Evolutionary conservation across 106 monocot genomes (phyloP).

Genomic region (Vanilla planifolia): DNA sequence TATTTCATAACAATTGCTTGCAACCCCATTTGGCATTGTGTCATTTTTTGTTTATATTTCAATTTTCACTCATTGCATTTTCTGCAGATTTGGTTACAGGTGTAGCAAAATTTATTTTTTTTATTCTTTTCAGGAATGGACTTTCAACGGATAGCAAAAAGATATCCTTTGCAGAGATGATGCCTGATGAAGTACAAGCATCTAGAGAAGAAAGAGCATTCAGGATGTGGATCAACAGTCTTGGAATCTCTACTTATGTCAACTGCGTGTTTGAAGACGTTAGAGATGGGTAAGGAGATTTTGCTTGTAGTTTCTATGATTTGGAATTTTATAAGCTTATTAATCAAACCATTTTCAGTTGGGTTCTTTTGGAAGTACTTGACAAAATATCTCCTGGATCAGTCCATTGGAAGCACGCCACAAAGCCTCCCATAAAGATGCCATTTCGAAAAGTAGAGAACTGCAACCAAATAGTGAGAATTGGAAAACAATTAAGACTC

Average conservation of each 20-base stretch:
- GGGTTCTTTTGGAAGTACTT: constrained; percentile 95
- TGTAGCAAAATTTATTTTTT: not conserved
- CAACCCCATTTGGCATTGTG: not conserved
- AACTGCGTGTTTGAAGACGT: constrained; percentile 49
- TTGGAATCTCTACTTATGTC: constrained; percentile 37
- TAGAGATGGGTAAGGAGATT: constrained; percentile 31
- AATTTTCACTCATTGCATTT: not conserved
- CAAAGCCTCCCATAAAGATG: constrained; percentile 96
- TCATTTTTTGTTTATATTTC: not conserved
- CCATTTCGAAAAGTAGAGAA: constrained; percentile 97
- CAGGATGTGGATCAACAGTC: constrained; percentile 49
- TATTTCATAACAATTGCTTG: not conserved
- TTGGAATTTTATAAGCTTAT: not conserved
- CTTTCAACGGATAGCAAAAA: constrained; percentile 35
- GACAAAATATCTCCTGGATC: constrained; percentile 92
- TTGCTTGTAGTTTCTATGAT: not conserved
- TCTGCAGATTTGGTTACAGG: not conserved
- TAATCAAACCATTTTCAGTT: constrained; percentile 32
- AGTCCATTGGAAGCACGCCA: constrained; percentile 86
- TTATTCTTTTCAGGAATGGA: constrained; percentile 30
- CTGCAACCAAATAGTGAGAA: constrained; percentile 92
- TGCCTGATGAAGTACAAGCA: constrained; percentile 32
- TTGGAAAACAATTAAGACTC: constrained; percentile 80
- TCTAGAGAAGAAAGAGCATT: constrained; percentile 66
- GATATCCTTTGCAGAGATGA: constrained; percentile 30